Evolutionary conservation across 2,329 filamentous ascomycete species (phyloP), one percentile per base, ranked within the genome.

Genomic region (Cladophialophora carrionii): DNA sequence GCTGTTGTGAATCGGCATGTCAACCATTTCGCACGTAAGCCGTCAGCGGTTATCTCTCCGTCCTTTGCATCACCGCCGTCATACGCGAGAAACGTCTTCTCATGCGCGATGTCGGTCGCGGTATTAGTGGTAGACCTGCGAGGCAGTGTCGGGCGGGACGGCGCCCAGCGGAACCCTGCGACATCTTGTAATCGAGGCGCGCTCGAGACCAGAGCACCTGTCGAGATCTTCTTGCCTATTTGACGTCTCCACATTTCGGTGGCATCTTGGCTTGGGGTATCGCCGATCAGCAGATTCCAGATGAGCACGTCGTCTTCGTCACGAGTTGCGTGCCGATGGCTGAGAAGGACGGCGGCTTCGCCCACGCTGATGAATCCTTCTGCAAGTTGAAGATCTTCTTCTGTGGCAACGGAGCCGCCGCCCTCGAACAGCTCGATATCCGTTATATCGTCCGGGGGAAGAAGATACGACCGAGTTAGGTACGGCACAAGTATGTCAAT

Each of bases 311-410:
- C 65, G 48, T 72, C 70, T 63, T 66, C 61, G 53, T 69, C 67
- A 34, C 67, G 68, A 46, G 68, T 70, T 29, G 69, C 67, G 41
- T 72, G 71, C 31, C 71, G 57, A 59, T 72, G 71, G 54, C 66
- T 72, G 14, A 72, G 55, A 26, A 72, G 66, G 48, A 63, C 65
- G 10, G 67, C 66, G 9, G 70, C 70, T 56, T 71, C 64, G 20
- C 61, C 66, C 10, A 67, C 61, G 41, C 56, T 61, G 49, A 68
- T 46, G 51, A 67, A 64, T n/a, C 66, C 63, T 20, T 67, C 12
- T 12, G 56, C 57, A 17, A 37, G 32, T 26, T 52, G 43, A 1
- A 10, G 52, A 31, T 62, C 65, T 55, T 65, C 56, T 29, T 60
- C 56, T 9, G 29, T 49, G 6, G 55, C 62, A 17, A 64, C 62